Percentiles rank a stretch among this genome's conserved stretches.
Conservation (phyloP, 495 filamentous ascomycete species). For the Talaromyces adpressus region DNA sequence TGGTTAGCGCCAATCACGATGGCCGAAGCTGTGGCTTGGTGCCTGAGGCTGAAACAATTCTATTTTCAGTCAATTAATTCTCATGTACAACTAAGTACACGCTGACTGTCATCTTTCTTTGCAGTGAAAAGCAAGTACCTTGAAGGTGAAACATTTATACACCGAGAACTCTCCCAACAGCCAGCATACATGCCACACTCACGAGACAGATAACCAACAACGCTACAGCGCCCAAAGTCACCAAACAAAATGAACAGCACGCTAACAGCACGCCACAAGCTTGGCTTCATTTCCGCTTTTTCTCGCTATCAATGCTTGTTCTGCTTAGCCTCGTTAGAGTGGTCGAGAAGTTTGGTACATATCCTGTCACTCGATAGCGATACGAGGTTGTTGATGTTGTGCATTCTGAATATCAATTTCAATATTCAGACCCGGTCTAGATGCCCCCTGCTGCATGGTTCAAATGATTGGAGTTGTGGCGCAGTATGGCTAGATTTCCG, state of each 20-base stretch:
- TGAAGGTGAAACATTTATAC: not conserved
- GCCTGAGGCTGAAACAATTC: not conserved
- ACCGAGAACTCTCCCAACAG: not conserved
- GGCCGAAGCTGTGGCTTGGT: not conserved
- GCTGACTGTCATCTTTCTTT: not conserved
- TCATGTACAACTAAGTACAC: not conserved
- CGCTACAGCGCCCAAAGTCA: not conserved
- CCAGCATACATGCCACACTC: not conserved
- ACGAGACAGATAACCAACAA: not conserved
- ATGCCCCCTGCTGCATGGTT: not conserved
- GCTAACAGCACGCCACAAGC: constrained; percentile 2
- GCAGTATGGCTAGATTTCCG: not conserved
- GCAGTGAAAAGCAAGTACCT: not conserved
- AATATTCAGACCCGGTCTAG: not conserved
- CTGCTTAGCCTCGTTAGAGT: not conserved
- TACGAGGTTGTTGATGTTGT: not conserved
- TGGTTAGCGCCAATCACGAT: not conserved
- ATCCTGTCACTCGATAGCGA: not conserved
- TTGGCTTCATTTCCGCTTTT: constrained; percentile 6
- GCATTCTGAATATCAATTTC: not conserved
- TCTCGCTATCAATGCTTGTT: constrained; percentile 2
- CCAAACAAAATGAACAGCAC: not conserved
- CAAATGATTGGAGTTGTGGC: not conserved
- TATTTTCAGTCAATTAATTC: not conserved
- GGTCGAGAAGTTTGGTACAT: not conserved